These are phyloP conservation scores for Stachybotrys echinatus DNA, from an alignment of 2,329 filamentous ascomycete species.

Conservation along the genomic window DNA sequence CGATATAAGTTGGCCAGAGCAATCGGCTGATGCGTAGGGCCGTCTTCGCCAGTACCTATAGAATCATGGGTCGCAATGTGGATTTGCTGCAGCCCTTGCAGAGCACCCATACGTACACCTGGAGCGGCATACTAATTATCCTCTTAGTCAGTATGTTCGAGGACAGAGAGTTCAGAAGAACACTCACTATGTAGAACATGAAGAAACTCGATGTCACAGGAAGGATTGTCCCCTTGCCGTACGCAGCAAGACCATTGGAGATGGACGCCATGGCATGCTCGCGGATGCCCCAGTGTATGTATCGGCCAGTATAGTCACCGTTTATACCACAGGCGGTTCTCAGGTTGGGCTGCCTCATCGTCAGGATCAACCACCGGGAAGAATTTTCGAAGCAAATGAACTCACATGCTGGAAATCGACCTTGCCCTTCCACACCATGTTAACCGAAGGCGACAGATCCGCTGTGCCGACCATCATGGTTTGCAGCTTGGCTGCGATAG, in stretches of 20 bases:
- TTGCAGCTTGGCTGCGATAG: no score
- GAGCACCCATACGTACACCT: slow-evolving; percentile 40
- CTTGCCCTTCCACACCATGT: no score
- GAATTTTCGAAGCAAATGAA: no score
- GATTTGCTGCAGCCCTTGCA: slow-evolving; percentile 47
- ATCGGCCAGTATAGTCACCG: background rate
- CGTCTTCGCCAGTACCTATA: slow-evolving; percentile 51
- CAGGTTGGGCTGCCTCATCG: background rate
- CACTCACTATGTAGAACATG: slow-evolving; percentile 44
- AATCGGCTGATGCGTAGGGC: slow-evolving; percentile 56
- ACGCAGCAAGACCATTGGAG: slow-evolving; percentile 52
- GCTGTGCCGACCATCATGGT: no score
- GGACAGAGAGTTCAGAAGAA: background rate
- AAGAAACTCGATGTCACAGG: slow-evolving; percentile 53
- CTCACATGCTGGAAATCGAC: no score
- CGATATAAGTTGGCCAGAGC: slow-evolving; percentile 29
- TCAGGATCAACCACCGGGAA: no score
- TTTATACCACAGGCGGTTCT: background rate
- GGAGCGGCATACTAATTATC: slow-evolving; percentile 34
- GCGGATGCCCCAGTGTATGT: slow-evolving; percentile 32
- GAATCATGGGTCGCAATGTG: slow-evolving; percentile 55
- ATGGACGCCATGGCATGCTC: slow-evolving; percentile 55
- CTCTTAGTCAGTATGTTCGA: slow-evolving; percentile 22
- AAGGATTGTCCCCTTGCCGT: slow-evolving; percentile 42
- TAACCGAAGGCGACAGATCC: no score